phyloP scores from a whole-genome alignment of 2,329 filamentous ascomycete genomes.

The Aureobasidium sp. region DNA sequence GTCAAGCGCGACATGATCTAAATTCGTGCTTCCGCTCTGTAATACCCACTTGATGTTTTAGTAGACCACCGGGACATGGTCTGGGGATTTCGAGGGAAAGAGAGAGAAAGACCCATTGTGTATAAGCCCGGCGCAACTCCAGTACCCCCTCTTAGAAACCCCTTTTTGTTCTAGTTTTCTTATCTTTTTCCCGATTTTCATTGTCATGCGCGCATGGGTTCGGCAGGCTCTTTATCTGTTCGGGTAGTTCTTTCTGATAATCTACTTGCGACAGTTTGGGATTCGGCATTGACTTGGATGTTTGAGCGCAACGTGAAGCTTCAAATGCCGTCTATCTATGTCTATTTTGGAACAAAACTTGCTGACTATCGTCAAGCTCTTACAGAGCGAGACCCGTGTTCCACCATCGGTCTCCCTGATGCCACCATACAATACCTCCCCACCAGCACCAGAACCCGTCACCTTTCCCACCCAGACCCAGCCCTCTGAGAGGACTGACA shows the following conservation, averaged over 20 bases:
- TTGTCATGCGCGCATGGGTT: constrained; percentile 12
- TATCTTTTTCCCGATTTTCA: background rate
- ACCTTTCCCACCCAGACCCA: constrained; percentile 56
- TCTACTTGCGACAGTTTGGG: constrained; percentile 11
- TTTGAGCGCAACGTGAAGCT: background rate
- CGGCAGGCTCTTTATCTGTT: constrained; percentile 9
- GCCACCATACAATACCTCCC: constrained; percentile 49
- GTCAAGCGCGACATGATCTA: constrained; percentile 93
- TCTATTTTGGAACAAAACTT: background rate
- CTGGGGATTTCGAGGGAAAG: background rate
- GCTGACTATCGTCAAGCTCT: background rate
- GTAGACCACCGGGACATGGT: constrained; percentile 2
- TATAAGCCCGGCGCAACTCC: constrained; percentile 10
- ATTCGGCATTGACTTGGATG: background rate
- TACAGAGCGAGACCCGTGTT: constrained; percentile 45
- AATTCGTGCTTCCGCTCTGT: constrained; percentile 22
- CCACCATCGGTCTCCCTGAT: constrained; percentile 59
- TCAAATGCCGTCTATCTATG: background rate
- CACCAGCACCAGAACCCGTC: constrained; percentile 65
- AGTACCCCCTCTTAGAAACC: constrained; percentile 6
- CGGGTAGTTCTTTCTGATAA: background rate
- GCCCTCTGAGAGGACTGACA: constrained; percentile 58
- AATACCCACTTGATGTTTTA: constrained; percentile 13
- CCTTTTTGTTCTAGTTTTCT: constrained; percentile 5
- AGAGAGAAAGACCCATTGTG: constrained; percentile 11